Base-by-base conservation (phyloP, 495 filamentous ascomycete species). In the Trichoderma asperelloides region DNA sequence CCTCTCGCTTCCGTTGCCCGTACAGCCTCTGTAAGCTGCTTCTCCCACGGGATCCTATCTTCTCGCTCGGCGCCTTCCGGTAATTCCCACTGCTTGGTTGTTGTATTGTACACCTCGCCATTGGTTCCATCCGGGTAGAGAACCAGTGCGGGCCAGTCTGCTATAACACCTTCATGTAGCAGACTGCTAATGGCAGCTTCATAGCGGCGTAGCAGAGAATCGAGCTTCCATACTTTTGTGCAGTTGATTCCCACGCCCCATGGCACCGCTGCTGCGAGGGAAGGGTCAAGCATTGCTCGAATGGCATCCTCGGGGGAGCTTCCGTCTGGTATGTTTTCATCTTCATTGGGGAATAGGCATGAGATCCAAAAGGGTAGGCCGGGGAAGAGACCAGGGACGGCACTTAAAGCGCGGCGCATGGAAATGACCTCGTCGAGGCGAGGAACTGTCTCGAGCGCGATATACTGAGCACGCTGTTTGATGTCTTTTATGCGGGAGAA, bases 241-340 rank as follows among this genome's bases (percentile, higher is more conserved):
- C 88, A 90, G 72, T 90, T 90, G 66, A 89, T 80, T 0, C 87
- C 87, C 60, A 90, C 80, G 0, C 84, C 87, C 83, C 83, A 87
- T 0, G 87, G 87, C 4, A 73, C 65, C 16, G 63, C 37, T 11
- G 62, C 43, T 0, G 71, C 68, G 60, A 69, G 62, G 15, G 73
- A 67, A 8, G 70, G 72, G 30, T 72, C 75, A 6, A 85, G 72
- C 68, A 85, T 73, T 1, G 71, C 73, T 11, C 70, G 69, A 27
- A 85, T 80, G 63, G 81, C 81, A 62, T 84, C 78, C 49, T 80
- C 73, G 16, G 82, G 71, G 8, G 51, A 47, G 64, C 70, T 78
- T 11, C 80, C 82, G 69, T 84, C 82, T 0, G 83, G 82, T 21
- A 84, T 73, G 11, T 63, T 71, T 63, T 76, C 73, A 37, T 67